phyloP scores from a whole-genome alignment of 2,329 filamentous ascomycete genomes.

The Geosmithia putterillii region DNA sequence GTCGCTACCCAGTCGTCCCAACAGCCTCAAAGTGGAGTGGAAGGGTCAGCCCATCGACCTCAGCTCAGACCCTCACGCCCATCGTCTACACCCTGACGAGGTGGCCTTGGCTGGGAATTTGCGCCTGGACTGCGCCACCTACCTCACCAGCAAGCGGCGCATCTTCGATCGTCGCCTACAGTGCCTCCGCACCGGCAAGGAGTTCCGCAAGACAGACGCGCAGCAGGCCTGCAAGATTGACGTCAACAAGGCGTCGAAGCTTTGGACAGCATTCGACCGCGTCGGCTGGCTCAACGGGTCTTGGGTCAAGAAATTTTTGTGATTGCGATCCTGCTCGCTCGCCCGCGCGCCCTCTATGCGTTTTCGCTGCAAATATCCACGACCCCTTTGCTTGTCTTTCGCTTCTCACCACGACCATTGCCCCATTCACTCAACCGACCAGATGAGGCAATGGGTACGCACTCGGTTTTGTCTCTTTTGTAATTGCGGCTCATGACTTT shows the following conservation, averaged over 20 bases:
- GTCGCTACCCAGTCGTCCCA: slow-evolving; percentile 53
- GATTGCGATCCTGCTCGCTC: slow-evolving; percentile 2
- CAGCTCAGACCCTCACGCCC: slow-evolving; percentile 53
- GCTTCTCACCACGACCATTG: neutral
- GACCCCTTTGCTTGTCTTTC: neutral
- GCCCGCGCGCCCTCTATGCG: neutral
- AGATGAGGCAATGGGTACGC: no score
- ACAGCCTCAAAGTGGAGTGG: slow-evolving; percentile 75
- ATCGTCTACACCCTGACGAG: slow-evolving; percentile 69
- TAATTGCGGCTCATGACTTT: slow-evolving; percentile 1
- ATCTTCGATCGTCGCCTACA: slow-evolving; percentile 73
- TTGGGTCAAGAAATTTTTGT: slow-evolving; percentile 26
- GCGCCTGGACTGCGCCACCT: slow-evolving; percentile 75
- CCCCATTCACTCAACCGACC: no score
- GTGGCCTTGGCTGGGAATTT: slow-evolving; percentile 64
- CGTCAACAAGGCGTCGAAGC: slow-evolving; percentile 90
- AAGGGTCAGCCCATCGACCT: slow-evolving; percentile 72
- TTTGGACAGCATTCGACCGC: slow-evolving; percentile 81
- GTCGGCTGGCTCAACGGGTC: slow-evolving; percentile 65
- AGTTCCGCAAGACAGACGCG: slow-evolving; percentile 89
- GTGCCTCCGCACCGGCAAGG: slow-evolving; percentile 55
- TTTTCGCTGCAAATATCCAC: neutral
- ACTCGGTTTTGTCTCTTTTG: neutral
- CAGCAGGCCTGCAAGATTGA: slow-evolving; percentile 98
- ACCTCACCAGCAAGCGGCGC: slow-evolving; percentile 83